Conservation (phyloP, 164 flowering plant genomes). For the Chloranthus sessilifolius region DNA sequence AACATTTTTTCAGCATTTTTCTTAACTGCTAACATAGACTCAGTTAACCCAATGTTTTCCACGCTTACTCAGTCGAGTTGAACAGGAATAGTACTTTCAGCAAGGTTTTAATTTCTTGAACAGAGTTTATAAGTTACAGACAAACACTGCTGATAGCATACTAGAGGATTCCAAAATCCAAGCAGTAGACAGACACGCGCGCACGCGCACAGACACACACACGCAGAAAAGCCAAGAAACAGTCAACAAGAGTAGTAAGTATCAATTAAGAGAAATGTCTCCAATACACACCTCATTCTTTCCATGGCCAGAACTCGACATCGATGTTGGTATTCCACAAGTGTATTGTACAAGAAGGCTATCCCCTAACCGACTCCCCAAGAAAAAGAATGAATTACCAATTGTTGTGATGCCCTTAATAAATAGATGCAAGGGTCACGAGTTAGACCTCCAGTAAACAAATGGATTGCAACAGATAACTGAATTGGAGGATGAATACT, state of each 20-base stretch:
- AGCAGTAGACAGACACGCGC: too few species aligned
- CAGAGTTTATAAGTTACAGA: too few species aligned
- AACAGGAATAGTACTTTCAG: too few species aligned
- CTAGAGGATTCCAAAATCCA: not conserved
- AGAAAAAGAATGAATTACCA: slow-evolving; percentile 80
- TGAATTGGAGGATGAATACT: not conserved
- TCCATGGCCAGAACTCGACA: slow-evolving; percentile 34
- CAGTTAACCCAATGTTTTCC: too few species aligned
- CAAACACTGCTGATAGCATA: too few species aligned
- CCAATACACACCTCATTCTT: slow-evolving; percentile 79
- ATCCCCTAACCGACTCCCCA: slow-evolving; percentile 96
- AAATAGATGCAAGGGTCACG: slow-evolving; percentile 1
- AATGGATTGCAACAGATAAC: not conserved
- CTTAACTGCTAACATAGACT: too few species aligned
- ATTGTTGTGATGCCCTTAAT: slow-evolving; percentile 74
- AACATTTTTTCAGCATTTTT: too few species aligned
- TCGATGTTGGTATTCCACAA: slow-evolving; percentile 48
- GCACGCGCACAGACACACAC: too few species aligned
- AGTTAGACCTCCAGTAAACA: slow-evolving; percentile 3
- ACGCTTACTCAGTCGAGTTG: too few species aligned
- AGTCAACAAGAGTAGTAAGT: not conserved
- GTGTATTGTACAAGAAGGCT: slow-evolving; percentile 90
- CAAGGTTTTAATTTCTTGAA: too few species aligned
- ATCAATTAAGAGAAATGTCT: slow-evolving; percentile 1
- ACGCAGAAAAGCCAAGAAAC: slow-evolving; percentile 1